Conservation (phyloP, 495 filamentous ascomycete species). For the Aspergillus bertholletiae region DNA sequence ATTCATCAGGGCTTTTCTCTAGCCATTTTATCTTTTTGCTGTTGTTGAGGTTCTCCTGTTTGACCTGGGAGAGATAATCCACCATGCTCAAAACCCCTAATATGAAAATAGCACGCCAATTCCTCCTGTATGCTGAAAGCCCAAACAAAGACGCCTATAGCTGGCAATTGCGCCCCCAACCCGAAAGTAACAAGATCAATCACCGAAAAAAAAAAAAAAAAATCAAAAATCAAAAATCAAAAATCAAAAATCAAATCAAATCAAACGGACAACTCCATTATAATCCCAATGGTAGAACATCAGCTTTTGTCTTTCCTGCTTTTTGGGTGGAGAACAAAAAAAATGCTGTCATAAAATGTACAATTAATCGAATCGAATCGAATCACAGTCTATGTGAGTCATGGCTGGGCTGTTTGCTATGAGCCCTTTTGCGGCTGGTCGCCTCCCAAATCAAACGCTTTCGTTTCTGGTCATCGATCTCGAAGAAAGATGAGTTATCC, state of each 20-base stretch:
- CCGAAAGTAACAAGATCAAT: not conserved
- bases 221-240: conserved; percentile 8
- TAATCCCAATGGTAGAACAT: conserved; percentile 8
- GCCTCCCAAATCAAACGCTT: conserved; percentile 48
- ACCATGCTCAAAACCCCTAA: not conserved
- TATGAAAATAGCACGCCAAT: not conserved
- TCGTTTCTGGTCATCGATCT: conserved; percentile 47
- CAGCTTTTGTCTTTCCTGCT: conserved; percentile 15
- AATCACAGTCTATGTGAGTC: conserved; percentile 15
- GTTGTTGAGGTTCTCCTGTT: not conserved
- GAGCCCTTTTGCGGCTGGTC: conserved; percentile 37
- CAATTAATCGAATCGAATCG: conserved; percentile 1
- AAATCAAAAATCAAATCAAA: conserved; percentile 4
- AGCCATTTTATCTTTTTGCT: not conserved
- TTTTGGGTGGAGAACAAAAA: conserved; percentile 9
- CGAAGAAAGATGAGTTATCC: conserved; percentile 36
- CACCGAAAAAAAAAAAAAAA: conserved; percentile 3
- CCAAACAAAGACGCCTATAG: not conserved
- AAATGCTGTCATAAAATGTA: not conserved
- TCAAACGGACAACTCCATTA: conserved; percentile 14
- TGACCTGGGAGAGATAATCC: not conserved
- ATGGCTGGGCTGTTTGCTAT: conserved; percentile 20
- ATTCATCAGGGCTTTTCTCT: not conserved
- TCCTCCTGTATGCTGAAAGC: not conserved
- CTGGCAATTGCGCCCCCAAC: not conserved